A percentile compares a stretch with the other conserved stretches of the same genome.
Conservation (phyloP, 306 rosid species). For the Morella rubra region DNA sequence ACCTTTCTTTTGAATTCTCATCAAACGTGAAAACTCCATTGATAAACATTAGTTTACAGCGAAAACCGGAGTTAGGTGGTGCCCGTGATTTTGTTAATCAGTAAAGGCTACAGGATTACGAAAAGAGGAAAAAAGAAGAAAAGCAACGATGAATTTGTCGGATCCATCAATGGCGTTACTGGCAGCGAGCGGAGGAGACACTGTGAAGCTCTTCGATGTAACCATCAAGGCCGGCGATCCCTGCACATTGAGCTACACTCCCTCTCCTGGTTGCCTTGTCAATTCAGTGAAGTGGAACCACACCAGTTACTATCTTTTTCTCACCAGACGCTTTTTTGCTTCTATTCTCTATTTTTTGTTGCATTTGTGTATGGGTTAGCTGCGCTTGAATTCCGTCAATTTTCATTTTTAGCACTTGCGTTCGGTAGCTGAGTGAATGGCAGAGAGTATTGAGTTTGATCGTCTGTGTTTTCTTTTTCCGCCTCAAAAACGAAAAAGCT, state of each 20-base stretch:
- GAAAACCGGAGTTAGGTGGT: conserved; percentile 8
- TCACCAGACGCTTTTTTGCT: neutral
- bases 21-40: neutral
- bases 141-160: conserved; percentile 28
- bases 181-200: conserved; percentile 93
- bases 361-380: conserved; percentile 16
- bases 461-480: neutral
- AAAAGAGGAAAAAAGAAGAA: neutral
- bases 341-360: neutral
- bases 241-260: conserved; percentile 78
- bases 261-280: conserved; percentile 75
- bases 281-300: conserved; percentile 97
- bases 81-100: neutral
- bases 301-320: conserved; percentile 61
- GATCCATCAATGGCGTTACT: conserved; percentile 80
- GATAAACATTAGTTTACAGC: conserved; percentile 13
- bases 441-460: neutral
- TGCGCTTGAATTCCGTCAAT: conserved; percentile 10
- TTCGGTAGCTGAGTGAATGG: neutral
- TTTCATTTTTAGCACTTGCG: no score
- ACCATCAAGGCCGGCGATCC: conserved; percentile 86
- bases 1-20: neutral
- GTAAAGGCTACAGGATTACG: neutral
- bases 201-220: conserved; percentile 87
- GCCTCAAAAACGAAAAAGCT: neutral